phyloP scores from a whole-genome alignment of 2,329 filamentous ascomycete genomes.

The Neopestalotiopsis clavispora region DNA sequence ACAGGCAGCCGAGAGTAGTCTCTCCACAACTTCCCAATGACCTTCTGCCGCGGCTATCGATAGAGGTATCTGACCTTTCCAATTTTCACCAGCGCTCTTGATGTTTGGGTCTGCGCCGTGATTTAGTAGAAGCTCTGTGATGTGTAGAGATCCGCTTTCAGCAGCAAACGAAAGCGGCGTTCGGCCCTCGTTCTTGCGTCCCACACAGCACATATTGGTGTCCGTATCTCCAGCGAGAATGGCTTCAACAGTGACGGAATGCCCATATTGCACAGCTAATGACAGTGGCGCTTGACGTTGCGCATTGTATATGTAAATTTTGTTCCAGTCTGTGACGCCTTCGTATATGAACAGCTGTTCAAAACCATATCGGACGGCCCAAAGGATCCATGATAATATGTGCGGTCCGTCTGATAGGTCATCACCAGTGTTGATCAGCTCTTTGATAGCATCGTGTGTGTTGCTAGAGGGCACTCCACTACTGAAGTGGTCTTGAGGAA shows the following conservation, averaged over 20 bases:
- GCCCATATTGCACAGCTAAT: neutral
- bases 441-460: neutral
- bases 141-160: neutral
- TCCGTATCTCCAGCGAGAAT: neutral
- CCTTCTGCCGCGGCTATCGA: neutral
- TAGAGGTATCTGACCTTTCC: neutral
- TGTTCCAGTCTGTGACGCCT: neutral
- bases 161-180: conserved; percentile 3
- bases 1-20: neutral
- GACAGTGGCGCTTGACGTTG: neutral
- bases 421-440: neutral
- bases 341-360: neutral
- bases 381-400: neutral
- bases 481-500: neutral
- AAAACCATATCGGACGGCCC: neutral
- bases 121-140: neutral
- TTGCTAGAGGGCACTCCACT: neutral
- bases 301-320: neutral
- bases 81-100: neutral
- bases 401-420: neutral
- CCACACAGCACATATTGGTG: neutral
- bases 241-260: neutral
- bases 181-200: neutral
- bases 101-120: neutral
- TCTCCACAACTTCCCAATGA: neutral